Evolutionary conservation across 768 basidiomycete species (phyloP).

Genomic region (Russula griseocarnosa): DNA sequence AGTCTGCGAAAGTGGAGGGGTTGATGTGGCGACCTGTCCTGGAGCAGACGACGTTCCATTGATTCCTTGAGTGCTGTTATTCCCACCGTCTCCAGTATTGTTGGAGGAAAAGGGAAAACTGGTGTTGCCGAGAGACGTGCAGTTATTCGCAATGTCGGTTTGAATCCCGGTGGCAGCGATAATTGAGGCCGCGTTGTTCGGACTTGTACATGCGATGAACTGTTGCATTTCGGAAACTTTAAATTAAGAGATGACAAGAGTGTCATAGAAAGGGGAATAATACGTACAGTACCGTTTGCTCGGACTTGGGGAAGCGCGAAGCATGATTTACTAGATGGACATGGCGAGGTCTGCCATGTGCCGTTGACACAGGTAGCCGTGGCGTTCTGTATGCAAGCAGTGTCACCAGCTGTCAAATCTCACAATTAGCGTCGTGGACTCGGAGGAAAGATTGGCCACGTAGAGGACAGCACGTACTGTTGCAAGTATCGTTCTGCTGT

Average conservation of each 20-base stretch:
- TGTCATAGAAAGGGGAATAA: neutral
- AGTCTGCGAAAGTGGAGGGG: constrained; percentile 31
- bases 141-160: constrained; percentile 39
- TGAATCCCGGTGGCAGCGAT: constrained; percentile 47
- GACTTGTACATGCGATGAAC: constrained; percentile 51
- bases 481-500: constrained; percentile 44
- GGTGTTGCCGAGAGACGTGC: constrained; percentile 26
- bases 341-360: constrained; percentile 41
- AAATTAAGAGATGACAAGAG: neutral
- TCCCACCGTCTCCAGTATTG: constrained; percentile 1
- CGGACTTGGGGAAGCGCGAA: constrained; percentile 50
- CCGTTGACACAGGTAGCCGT: constrained; percentile 43
- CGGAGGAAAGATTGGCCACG: neutral
- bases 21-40: constrained; percentile 31
- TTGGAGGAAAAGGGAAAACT: constrained; percentile 29
- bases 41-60: constrained; percentile 23
- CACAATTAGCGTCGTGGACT: neutral
- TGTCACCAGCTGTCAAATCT: constrained; percentile 38
- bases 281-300: constrained; percentile 45
- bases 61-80: constrained; percentile 7
- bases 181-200: constrained; percentile 43
- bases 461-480: constrained; percentile 35
- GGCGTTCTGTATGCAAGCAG: constrained; percentile 43
- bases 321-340: constrained; percentile 41
- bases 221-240: constrained; percentile 26